These are phyloP conservation scores for Diaporthe caulivora DNA, from an alignment of 2,329 filamentous ascomycete species.

Conservation along the genomic window DNA sequence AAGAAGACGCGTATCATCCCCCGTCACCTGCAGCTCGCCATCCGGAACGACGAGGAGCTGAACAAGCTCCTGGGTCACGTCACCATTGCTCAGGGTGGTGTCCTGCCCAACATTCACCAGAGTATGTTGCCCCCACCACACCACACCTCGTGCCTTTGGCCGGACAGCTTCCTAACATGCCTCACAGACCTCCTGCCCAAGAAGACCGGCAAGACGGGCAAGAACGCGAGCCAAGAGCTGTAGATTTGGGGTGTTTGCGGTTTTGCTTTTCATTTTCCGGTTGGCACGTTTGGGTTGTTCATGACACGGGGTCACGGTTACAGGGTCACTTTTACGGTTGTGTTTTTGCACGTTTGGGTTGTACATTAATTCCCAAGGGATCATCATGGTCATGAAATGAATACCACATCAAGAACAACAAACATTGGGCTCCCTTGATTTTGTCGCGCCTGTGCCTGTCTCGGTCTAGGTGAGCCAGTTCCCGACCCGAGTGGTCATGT, in stretches of 20 bases:
- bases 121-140: slow-evolving; percentile 70
- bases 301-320: slow-evolving; percentile 87
- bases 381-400: slow-evolving; percentile 72
- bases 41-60: slow-evolving; percentile 99
- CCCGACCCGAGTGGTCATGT: neutral
- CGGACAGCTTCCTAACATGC: slow-evolving; percentile 42
- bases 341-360: slow-evolving; percentile 72
- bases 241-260: slow-evolving; percentile 65
- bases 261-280: slow-evolving; percentile 71
- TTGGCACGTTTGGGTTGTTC: slow-evolving; percentile 77
- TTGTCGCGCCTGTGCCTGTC: slow-evolving; percentile 6
- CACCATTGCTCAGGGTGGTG: slow-evolving; percentile 97
- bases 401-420: slow-evolving; percentile 60
- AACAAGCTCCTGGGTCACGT: slow-evolving; percentile 98
- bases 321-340: slow-evolving; percentile 75
- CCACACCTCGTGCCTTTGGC: neutral
- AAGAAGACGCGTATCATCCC: slow-evolving; percentile 99
- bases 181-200: slow-evolving; percentile 92
- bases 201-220: slow-evolving; percentile 97
- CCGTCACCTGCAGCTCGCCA: slow-evolving; percentile 98
- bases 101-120: slow-evolving; percentile 96
- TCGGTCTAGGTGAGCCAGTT: neutral
- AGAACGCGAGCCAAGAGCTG: slow-evolving; percentile 94
- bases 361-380: slow-evolving; percentile 79
- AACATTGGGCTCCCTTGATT: neutral